Base-by-base conservation (phyloP, 345 rosid genomes). In the Gossypium rotundifolium region DNA sequence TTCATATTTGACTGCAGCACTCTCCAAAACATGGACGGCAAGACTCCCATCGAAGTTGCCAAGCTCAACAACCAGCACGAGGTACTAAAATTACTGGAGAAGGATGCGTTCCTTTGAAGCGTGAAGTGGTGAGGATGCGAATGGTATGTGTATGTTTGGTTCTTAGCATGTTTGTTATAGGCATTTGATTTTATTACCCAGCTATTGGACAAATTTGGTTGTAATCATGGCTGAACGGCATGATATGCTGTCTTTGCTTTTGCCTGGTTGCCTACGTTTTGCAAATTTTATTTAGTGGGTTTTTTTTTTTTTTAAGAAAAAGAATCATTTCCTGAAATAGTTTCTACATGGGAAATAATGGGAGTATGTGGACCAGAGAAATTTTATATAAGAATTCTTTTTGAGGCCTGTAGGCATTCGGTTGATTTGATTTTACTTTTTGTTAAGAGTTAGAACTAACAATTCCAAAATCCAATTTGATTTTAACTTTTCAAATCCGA, bases 31-130 rank as follows among this genome's bases (percentile, higher is more conserved):
- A 80, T 88, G 85, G 99, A 95, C 54, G 97, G 96, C 52, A 95
- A 95, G 91, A 95, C 97, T 46, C 97, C 99, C 27, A 88, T 91
- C 4, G 99, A 95, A 38, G 99, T 95, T 8, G 99, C 98, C 13
- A 95, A 91, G 85, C 88, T 95, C 77, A 95, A 93, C 85, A 93
- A 80, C 83, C 99, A 95, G 84, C 84, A 90, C 0, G 97, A 95
- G 5, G 98, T 93, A 65, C 88, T 95, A 67, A 91, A 93, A 87
- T 84, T 95, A 72, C 90, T 95, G 7, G 97, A 95, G 90, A 93
- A 93, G 86, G 97, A 93, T 71, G 99, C 94, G 10, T 93, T 95
- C 87, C 93, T 93, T 83, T 95, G 83, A 87, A 25, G 54, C 9
- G 52, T 17, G 33, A 33, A 59, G 64, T 12, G 64, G 64, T 9